Conservation (phyloP, 2,329 filamentous ascomycete species). For the Alternaria alternata region DNA sequence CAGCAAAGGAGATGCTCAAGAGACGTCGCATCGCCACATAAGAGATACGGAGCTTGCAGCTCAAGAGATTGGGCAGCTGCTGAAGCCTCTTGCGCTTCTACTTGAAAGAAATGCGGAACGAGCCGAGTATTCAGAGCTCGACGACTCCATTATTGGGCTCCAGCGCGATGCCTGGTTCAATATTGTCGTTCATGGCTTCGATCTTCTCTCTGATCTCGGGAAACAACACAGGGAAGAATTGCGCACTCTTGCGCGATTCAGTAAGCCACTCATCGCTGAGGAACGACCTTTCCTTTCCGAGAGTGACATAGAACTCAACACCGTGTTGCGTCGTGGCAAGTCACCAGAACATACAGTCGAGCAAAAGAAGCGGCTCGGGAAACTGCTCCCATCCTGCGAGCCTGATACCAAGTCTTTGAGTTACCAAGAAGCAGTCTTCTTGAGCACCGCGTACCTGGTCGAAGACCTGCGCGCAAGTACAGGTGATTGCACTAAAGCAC, state of each 20-base stretch:
- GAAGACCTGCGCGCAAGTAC: constrained; percentile 86
- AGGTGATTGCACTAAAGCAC: constrained; percentile 87
- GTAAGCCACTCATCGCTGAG: constrained; percentile 85
- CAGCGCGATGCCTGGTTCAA: constrained; percentile 98
- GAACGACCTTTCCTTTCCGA: constrained; percentile 89
- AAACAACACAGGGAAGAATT: constrained; percentile 79
- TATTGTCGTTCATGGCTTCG: constrained; percentile 92
- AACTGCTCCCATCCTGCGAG: constrained; percentile 78
- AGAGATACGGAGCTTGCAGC: constrained; percentile 84
- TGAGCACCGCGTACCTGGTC: constrained; percentile 88
- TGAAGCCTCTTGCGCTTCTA: constrained; percentile 86
- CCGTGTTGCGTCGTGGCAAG: constrained; percentile 86
- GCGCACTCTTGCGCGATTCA: constrained; percentile 84
- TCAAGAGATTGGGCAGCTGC: constrained; percentile 84
- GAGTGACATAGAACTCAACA: constrained; percentile 96
- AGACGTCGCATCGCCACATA: constrained; percentile 73
- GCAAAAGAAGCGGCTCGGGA: constrained; percentile 80
- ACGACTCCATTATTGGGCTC: constrained; percentile 66
- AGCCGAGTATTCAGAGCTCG: constrained; percentile 67
- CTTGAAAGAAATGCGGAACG: constrained; percentile 65
- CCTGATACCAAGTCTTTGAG: constrained; percentile 81
- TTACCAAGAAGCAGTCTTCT: constrained; percentile 90
- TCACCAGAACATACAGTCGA: constrained; percentile 77
- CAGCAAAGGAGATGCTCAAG: constrained; percentile 85
- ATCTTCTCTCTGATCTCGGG: constrained; percentile 74